Evolutionary conservation across 495 filamentous ascomycete genomes (phyloP), one percentile per base, ranked within the genome.

Genomic region (Chaetomium cochliodes): DNA sequence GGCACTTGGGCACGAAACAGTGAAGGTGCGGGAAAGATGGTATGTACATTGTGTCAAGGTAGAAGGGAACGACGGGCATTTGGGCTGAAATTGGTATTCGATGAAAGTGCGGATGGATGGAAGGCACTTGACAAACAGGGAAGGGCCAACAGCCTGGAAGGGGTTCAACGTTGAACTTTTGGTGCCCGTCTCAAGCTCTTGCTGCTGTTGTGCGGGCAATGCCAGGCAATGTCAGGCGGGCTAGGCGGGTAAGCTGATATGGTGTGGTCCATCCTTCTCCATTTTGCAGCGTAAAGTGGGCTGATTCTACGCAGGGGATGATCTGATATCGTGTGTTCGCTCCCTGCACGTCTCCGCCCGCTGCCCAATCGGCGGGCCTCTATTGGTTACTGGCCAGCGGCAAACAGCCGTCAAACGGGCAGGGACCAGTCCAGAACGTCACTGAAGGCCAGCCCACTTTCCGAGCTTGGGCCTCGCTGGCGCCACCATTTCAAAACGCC

Each of bases 231-330:
- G 33, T 8, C 33, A 37, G 33, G 33, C 33, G 33, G 33, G 33
- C 8, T 37, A 1, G 33, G 33, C 33, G 33, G 33, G 33, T 37
- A 37, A 37, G 33, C 33, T 37, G 33, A 37, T 37, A 37, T 37
- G 33, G 33, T 37, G 64, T 56, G 63, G 55, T 58, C 26, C 60
- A 55, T 55, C 22, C 33, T 55, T 49, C 39, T 9, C 54, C 64
- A 26, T 51, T 58, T 60, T 62, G 39, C 39, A 60, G 56, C 30
- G 20, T 37, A 39, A 39, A 59, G 72, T 74, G 72, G 72, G 70
- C 72, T 74, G 72, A 74, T 74, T 72, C 66, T 57, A 65, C 41
- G 65, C 64, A 22, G 49, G 53, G 66, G 54, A 74, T 74, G 72
- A 69, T 58, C 72, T 72, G 72, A 74, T 74, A 68, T 69, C 49